Evolutionary conservation across 345 rosid genomes (phyloP).

Genomic region (Citrus sinensis): DNA sequence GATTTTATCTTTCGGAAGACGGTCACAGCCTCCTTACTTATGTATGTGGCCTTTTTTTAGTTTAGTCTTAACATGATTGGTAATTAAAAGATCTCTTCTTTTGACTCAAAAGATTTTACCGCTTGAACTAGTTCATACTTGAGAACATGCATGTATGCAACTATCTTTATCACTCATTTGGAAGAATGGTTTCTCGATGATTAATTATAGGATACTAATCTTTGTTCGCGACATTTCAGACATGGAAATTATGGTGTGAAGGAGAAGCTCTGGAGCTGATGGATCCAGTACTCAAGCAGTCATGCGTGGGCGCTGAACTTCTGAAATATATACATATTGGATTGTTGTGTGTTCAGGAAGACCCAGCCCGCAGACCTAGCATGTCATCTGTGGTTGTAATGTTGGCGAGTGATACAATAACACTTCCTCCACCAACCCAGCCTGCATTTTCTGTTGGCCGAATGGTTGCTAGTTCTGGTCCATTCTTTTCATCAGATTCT

Average conservation of each 20-base stretch:
- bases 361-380: not conserved
- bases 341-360: conserved; percentile 17
- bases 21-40: conserved; percentile 13
- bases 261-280: not conserved
- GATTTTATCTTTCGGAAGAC: not conserved
- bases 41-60: not conserved
- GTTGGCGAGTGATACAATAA: not conserved
- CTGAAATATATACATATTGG: conserved; percentile 8
- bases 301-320: not conserved
- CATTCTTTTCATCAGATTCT: not conserved
- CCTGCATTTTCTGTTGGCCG: conserved; percentile 18
- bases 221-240: not conserved
- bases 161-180: not conserved
- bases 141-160: not conserved
- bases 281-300: not conserved
- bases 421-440: conserved; percentile 14
- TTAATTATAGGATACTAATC: not conserved
- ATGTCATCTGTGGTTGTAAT: conserved; percentile 1
- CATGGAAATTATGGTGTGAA: conserved; percentile 4
- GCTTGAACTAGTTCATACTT: no score
- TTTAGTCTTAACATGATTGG: no score
- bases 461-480: not conserved
- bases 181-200: not conserved
- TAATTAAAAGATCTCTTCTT: no score
- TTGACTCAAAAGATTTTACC: no score